Conservation (phyloP, 1,284 basidiomycete species). For the Uromyces viciae-fabae region DNA sequence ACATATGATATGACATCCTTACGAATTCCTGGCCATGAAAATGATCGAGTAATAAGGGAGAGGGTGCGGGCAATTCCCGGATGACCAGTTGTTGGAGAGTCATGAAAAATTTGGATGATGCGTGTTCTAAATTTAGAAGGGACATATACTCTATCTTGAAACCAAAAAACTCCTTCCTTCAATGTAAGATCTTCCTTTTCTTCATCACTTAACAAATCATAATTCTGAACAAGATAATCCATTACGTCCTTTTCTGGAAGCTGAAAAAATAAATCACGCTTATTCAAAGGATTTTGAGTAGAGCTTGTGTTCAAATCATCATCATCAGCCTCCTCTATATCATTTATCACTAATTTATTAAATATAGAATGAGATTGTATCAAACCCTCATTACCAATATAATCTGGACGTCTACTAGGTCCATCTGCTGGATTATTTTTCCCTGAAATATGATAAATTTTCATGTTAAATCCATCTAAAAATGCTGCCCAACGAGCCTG, state of each 20-base stretch:
- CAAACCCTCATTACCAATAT: not conserved
- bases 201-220: not conserved
- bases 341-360: not conserved
- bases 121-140: not conserved
- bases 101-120: not conserved
- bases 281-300: not conserved
- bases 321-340: not conserved
- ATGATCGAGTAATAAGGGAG: not conserved
- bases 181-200: not conserved
- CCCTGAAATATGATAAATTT: not conserved
- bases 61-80: not conserved
- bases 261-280: not conserved
- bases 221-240: not conserved
- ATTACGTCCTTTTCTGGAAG: not conserved
- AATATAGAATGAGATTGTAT: not conserved
- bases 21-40: conserved; percentile 15
- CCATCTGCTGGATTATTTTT: conserved; percentile 4
- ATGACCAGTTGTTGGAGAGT: conserved; percentile 7
- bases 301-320: too few relatives aligned
- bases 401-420: not conserved
- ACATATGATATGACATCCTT: not conserved
- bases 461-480: not conserved
- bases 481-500: not conserved
- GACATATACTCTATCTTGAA: not conserved
- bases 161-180: not conserved